phyloP scores from a whole-genome alignment of 2,329 filamentous ascomycete species.

The Botrytis aclada region DNA sequence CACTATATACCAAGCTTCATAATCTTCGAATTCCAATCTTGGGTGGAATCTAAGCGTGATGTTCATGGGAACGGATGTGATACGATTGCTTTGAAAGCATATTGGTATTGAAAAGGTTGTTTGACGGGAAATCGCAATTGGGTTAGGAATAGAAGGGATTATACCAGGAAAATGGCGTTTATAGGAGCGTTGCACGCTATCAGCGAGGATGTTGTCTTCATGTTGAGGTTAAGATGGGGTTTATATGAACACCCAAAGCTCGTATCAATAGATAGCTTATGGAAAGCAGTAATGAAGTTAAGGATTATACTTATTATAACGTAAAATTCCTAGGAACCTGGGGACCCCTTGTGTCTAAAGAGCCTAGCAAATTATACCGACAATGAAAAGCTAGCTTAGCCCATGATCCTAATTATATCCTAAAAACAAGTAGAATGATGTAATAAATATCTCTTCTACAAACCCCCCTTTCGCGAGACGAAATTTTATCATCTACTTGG shows the following conservation, averaged over 20 bases:
- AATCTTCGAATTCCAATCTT: not conserved
- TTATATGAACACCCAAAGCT: not conserved
- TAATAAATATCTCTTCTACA: not conserved
- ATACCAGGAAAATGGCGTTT: not conserved
- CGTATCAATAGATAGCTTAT: not conserved
- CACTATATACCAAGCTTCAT: conserved; percentile 29
- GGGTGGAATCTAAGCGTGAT: not conserved
- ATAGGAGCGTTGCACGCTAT: not conserved
- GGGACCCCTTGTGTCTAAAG: not conserved
- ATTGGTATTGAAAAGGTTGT: not conserved
- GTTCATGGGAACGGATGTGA: not conserved
- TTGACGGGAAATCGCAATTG: not conserved
- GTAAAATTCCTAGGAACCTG: not conserved
- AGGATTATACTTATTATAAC: not conserved
- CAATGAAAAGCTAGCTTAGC: not conserved
- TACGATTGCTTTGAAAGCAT: not conserved
- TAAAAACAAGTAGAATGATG: not conserved
- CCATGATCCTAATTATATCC: not conserved
- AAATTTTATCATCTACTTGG: not conserved
- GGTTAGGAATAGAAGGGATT: not conserved
- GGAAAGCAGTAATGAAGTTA: not conserved
- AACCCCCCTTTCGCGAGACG: not conserved
- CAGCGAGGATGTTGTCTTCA: not conserved
- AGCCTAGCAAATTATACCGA: not conserved
- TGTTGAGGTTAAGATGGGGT: not conserved